Base-by-base conservation (phyloP, 306 rosid species). In the Vigna reflexopilosa region DNA sequence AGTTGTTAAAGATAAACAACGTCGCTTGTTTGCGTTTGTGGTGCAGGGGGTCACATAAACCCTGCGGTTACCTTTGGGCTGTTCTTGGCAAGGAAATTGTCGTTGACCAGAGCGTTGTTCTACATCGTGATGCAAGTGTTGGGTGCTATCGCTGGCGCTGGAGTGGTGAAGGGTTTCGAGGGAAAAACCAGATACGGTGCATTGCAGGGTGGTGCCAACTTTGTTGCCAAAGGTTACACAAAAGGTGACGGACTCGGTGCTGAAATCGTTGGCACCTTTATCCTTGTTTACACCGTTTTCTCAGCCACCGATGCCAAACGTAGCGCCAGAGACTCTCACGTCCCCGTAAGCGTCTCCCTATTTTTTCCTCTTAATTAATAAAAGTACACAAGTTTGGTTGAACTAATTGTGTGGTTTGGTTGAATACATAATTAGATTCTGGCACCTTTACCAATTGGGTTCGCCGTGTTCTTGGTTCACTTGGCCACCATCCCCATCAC, bases 301-400 rank as follows among this genome's bases (percentile, higher is more conserved):
- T 86, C 89, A 0, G 89, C 89, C 81, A 86, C 89, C 4, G 89
- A 86, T 50, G 89, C 89, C 42, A 86, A 86, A 58, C 89, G 89
- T 64, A 86, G 63, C 81, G 89, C 89, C 9, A 84, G 89, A 48
- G 89, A 86, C 66, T 86, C 89, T 17, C 89, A 86, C 75, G 89
- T 86, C 12, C 89, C 89, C 4, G 89, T 86, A 86, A 85, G 88
- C 12, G 4, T 30, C 55, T 8, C 9, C 2, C 24, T 45, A 16
- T 45, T 45, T 45, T 1, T 45, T 45, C 11, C 14, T 45, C 15
- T 45, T 45, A 36, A 36, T 36, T 11, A 10, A 12, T 12, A 3
- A 3, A 45, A 11, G 4, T 3, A 45, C 15, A 1, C 5, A 12
- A 45, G 4, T 45, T 3, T 12, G 50, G 15, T 12, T 11, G 16